Evolutionary conservation across 495 filamentous ascomycete species (phyloP).

Genomic region (Penicillium bovifimosum): DNA sequence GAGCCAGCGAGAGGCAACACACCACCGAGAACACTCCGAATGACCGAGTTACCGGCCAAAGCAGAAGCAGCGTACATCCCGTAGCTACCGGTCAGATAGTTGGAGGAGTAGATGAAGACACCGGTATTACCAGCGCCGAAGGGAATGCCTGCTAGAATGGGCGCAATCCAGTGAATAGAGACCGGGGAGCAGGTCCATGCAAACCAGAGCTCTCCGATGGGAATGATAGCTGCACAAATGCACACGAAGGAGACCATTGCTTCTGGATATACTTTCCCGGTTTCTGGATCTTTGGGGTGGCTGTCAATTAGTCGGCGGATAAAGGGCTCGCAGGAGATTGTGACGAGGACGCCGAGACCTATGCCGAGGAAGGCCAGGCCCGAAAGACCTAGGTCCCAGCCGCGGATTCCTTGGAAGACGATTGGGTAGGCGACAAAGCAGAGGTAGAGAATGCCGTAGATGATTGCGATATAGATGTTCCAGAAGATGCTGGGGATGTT

Average conservation of each 20-base stretch:
- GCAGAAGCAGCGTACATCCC: conserved; percentile 74
- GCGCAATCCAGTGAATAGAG: conserved; percentile 67
- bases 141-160: conserved; percentile 70
- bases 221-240: conserved; percentile 61
- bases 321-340: conserved; percentile 63
- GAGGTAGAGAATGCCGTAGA: conserved; percentile 71
- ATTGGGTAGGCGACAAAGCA: conserved; percentile 81
- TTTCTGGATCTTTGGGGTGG: conserved; percentile 62
- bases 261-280: conserved; percentile 63
- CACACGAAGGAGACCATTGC: conserved; percentile 68
- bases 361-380: conserved; percentile 76
- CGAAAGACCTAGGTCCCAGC: conserved; percentile 61
- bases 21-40: conserved; percentile 63
- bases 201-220: conserved; percentile 72
- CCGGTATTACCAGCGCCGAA: conserved; percentile 74
- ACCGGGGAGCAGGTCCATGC: conserved; percentile 72
- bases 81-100: conserved; percentile 73
- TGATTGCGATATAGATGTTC: conserved; percentile 64
- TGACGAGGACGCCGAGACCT: conserved; percentile 62
- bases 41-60: conserved; percentile 69
- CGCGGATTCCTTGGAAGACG: conserved; percentile 65
- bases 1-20: conserved; percentile 69
- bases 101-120: conserved; percentile 73
- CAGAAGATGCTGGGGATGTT: conserved; percentile 56
- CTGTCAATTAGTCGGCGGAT: conserved; percentile 67